phyloP scores from a whole-genome alignment of 2,329 filamentous ascomycete genomes.

The Mycosphaerella sp. region DNA sequence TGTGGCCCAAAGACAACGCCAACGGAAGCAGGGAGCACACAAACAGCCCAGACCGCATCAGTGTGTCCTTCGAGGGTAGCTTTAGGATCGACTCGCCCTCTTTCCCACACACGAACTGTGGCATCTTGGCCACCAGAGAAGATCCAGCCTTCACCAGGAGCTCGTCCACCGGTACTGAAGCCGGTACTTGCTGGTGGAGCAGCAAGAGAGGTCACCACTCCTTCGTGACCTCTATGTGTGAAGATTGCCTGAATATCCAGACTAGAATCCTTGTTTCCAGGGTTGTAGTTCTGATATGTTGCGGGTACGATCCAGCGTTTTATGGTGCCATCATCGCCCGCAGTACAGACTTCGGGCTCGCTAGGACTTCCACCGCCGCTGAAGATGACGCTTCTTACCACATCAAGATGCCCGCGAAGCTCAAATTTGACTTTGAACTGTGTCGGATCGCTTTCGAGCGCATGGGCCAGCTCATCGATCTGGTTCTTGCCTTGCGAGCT shows the following conservation, averaged over 20 bases:
- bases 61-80: conserved; percentile 85
- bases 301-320: conserved; percentile 94
- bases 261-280: conserved; percentile 53
- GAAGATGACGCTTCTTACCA: conserved; percentile 91
- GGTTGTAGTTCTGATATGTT: conserved; percentile 54
- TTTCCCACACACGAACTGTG: conserved; percentile 91
- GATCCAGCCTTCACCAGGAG: conserved; percentile 92
- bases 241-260: conserved; percentile 90
- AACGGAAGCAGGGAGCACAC: conserved; percentile 78
- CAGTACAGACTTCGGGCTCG: conserved; percentile 94
- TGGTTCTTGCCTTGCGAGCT: conserved; percentile 55
- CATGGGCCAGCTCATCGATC: conserved; percentile 42
- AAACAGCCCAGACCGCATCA: conserved; percentile 93
- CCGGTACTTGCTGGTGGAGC: conserved; percentile 82
- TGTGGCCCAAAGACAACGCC: conserved; percentile 67
- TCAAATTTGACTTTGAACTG: conserved; percentile 92
- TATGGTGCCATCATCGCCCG: conserved; percentile 89
- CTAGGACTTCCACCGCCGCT: conserved; percentile 91
- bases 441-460: conserved; percentile 54
- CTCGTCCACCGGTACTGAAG: conserved; percentile 81
- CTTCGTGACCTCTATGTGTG: conserved; percentile 89
- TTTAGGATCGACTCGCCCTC: conserved; percentile 89
- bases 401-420: conserved; percentile 84
- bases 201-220: conserved; percentile 77
- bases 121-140: conserved; percentile 96